Evolutionary conservation across 192 early-diverging fungal genomes (phyloP).

Genomic region (Podila minutissima): DNA sequence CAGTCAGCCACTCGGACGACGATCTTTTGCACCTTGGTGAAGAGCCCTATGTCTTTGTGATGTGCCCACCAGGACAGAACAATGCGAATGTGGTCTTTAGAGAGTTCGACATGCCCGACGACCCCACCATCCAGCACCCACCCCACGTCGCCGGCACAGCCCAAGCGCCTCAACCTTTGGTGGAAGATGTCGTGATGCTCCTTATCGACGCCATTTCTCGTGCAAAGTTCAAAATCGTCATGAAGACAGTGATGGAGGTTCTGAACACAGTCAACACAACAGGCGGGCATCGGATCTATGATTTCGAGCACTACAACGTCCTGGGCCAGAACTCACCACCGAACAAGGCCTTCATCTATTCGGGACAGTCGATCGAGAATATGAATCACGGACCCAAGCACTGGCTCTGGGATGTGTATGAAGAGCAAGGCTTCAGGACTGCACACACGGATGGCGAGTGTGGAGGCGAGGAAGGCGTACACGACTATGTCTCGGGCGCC

Average conservation of each 20-base stretch:
- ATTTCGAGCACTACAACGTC: conserved; percentile 47
- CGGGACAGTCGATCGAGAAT: conserved; percentile 51
- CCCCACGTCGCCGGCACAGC: conserved; percentile 16
- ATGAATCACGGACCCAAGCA: conserved; percentile 28
- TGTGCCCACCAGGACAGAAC: conserved; percentile 35
- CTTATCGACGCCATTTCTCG: conserved; percentile 47
- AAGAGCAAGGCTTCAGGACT: conserved; percentile 46
- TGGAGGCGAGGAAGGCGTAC: conserved; percentile 35
- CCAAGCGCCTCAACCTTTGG: conserved; percentile 27
- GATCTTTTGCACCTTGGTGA: conserved; percentile 23
- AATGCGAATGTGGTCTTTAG: conserved; percentile 45
- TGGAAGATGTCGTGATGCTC: conserved; percentile 52
- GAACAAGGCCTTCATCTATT: conserved; percentile 53
- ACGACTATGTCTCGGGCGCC: conserved; percentile 28
- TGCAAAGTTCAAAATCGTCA: conserved; percentile 31
- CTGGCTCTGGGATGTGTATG: conserved; percentile 51
- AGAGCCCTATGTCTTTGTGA: conserved; percentile 40
- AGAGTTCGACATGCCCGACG: conserved; percentile 25
- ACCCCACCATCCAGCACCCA: conserved; percentile 2
- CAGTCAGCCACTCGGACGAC: conserved; percentile 8
- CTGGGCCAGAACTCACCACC: conserved; percentile 50
- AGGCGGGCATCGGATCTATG: conserved; percentile 26
- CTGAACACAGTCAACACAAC: conserved; percentile 11
- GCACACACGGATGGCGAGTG: conserved; percentile 52
- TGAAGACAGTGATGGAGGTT: conserved; percentile 29